phyloP scores from a whole-genome alignment of 1,284 basidiomycete genomes.

The Irpex sp. region DNA sequence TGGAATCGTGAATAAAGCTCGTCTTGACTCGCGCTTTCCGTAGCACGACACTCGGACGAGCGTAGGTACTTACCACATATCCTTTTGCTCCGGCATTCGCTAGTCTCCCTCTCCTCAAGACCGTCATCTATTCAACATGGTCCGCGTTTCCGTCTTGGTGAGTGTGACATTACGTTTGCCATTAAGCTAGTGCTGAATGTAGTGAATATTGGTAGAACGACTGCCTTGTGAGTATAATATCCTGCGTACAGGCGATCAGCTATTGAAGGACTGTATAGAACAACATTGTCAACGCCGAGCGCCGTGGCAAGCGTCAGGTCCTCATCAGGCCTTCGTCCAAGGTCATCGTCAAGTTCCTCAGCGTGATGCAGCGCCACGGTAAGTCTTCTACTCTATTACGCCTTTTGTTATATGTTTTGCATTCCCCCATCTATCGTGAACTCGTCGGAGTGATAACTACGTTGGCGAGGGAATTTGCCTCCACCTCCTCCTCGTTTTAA shows the following conservation, averaged over 20 bases:
- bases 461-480: slow-evolving; percentile 47
- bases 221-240: slow-evolving; percentile 55
- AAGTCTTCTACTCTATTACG: slow-evolving; percentile 33
- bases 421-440: slow-evolving; percentile 7
- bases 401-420: slow-evolving; percentile 8
- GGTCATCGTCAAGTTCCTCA: slow-evolving; percentile 94
- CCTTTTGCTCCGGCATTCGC: slow-evolving; percentile 14
- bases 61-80: slow-evolving; percentile 36
- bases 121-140: slow-evolving; percentile 51
- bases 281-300: slow-evolving; percentile 98
- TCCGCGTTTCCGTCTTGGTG: slow-evolving; percentile 82
- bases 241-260: not conserved
- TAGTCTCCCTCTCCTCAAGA: slow-evolving; percentile 22
- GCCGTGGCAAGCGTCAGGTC: slow-evolving; percentile 96
- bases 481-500: slow-evolving; percentile 70
- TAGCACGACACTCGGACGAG: slow-evolving; percentile 83
- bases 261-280: slow-evolving; percentile 44
- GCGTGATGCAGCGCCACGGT: slow-evolving; percentile 98
- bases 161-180: slow-evolving; percentile 27
- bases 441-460: slow-evolving; percentile 71
- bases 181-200: not conserved
- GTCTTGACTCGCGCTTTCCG: slow-evolving; percentile 77
- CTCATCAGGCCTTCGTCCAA: slow-evolving; percentile 94
- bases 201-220: slow-evolving; percentile 58
- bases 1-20: slow-evolving; percentile 31